A percentile compares a stretch with the other conserved stretches of the same genome.
Evolutionary conservation across 164 flowering plant species (phyloP).

Genomic region (Warburgia ugandensis): DNA sequence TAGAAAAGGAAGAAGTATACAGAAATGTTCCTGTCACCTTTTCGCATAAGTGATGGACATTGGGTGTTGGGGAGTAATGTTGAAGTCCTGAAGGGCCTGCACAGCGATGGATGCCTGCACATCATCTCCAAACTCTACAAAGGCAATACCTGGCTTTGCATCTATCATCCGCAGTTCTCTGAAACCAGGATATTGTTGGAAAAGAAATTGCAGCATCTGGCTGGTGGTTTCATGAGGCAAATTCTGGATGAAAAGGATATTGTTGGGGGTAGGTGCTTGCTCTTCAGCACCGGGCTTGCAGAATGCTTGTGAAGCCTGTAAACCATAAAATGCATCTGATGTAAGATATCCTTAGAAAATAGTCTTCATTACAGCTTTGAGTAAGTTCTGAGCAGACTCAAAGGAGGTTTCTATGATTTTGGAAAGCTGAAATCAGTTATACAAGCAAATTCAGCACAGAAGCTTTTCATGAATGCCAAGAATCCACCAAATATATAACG

Average conservation of each 20-base stretch:
- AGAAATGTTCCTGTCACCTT: slow-evolving; percentile 32
- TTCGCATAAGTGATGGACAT: slow-evolving; percentile 80
- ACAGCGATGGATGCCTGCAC: slow-evolving; percentile 73
- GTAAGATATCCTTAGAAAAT: neutral
- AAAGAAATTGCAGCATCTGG: slow-evolving; percentile 74
- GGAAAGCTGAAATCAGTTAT: too few relatives aligned
- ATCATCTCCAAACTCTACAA: slow-evolving; percentile 93
- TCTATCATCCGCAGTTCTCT: slow-evolving; percentile 87
- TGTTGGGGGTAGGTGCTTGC: slow-evolving; percentile 63
- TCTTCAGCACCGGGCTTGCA: slow-evolving; percentile 49
- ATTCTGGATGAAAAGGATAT: slow-evolving; percentile 81
- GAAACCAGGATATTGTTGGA: slow-evolving; percentile 87
- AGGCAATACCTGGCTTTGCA: slow-evolving; percentile 98
- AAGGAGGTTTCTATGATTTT: too few relatives aligned
- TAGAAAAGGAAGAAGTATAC: too few relatives aligned
- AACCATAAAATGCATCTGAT: neutral
- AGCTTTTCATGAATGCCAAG: too few relatives aligned
- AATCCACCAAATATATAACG: too few relatives aligned
- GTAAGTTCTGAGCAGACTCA: too few relatives aligned
- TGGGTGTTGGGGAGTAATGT: slow-evolving; percentile 72
- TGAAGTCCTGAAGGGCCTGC: slow-evolving; percentile 93
- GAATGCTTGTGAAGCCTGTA: slow-evolving; percentile 42
- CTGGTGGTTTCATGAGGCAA: slow-evolving; percentile 82
- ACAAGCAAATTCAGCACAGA: too few relatives aligned
- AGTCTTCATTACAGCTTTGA: neutral